Evolutionary conservation across 2,329 filamentous ascomycete species (phyloP), one percentile per base, ranked within the genome.

Genomic region (Colletotrichum lentis): DNA sequence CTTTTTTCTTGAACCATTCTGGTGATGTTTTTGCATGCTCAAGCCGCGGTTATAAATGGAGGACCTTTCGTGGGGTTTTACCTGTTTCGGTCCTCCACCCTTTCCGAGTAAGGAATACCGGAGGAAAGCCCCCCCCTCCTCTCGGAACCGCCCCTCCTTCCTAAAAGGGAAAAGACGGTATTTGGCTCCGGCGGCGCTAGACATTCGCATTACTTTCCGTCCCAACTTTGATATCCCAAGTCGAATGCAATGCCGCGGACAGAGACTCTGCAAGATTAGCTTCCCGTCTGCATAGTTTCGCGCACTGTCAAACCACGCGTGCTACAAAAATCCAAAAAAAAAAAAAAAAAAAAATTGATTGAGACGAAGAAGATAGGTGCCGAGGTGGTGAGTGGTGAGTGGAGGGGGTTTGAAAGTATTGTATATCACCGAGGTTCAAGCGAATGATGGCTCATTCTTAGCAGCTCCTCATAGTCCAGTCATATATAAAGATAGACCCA

Each of bases 111-210:
- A 31, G 18, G 18, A 50, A 56, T 27, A 18, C 24, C 39, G 7
- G 24, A 27, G 22, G 27, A 2, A 3, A 14, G 20, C 7, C 6
- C 27, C 7, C 27, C 7, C 8, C 7, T 35, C 20, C n/a, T 35
- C 54, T 53, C 58, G 64, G 35, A 62, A 43, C 24, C 54, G 53
- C 20, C 60, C 64, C 60, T 47, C 64, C 46, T 64, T 64, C 44
- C 54, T 27, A 47, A 64, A 59, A 50, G 41, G 20, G 50, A 55
- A 56, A 47, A 35, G 8, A 16, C 5, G 22, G n/a, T 27, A 8
- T 3, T 14, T 37, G n/a, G 27, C 20, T n/a, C 18, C 14, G 7
- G 35, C 14, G 20, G 35, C 14, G 31, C 14, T 14, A 18, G 35
- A 52, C 27, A 52, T 11, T 24, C 27, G 22, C 27, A 27, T 1